phyloP scores from a whole-genome alignment of 345 rosid genomes.

The Populus simonii region DNA sequence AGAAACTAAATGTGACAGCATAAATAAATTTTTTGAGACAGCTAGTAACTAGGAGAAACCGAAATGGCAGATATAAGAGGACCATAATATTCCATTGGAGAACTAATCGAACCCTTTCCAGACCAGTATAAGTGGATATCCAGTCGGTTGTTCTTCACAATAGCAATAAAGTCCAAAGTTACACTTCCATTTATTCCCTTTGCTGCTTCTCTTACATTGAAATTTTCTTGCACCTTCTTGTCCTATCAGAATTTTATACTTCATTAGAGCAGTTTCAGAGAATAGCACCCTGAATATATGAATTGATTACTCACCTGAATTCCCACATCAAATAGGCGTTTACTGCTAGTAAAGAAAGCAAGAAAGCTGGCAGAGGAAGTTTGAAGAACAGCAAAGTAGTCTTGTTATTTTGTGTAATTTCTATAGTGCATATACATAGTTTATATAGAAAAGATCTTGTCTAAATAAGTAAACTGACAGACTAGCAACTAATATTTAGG shows the following conservation, averaged over 20 bases:
- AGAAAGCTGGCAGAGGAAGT: no score
- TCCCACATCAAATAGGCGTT: neutral
- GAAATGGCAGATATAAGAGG: constrained; percentile 11
- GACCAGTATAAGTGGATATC: constrained; percentile 7
- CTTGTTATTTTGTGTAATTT: no score
- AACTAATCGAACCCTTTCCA: constrained; percentile 2
- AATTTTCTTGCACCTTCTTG: neutral
- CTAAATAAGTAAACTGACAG: no score
- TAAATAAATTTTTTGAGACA: neutral
- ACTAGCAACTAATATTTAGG: no score
- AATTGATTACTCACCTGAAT: neutral
- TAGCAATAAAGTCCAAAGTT: neutral
- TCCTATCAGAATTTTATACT: neutral
- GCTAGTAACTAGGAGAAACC: neutral
- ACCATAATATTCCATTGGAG: neutral
- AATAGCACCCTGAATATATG: neutral
- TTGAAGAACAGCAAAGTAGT: no score
- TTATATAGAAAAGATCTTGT: no score
- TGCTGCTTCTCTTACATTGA: neutral
- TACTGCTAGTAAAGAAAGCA: neutral
- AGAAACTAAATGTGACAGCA: neutral
- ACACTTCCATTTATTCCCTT: neutral
- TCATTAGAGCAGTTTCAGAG: neutral
- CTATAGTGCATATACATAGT: no score
- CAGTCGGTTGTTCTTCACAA: neutral